Base-by-base conservation (phyloP, 2,329 filamentous ascomycete species). In the Phialocephala sp. region DNA sequence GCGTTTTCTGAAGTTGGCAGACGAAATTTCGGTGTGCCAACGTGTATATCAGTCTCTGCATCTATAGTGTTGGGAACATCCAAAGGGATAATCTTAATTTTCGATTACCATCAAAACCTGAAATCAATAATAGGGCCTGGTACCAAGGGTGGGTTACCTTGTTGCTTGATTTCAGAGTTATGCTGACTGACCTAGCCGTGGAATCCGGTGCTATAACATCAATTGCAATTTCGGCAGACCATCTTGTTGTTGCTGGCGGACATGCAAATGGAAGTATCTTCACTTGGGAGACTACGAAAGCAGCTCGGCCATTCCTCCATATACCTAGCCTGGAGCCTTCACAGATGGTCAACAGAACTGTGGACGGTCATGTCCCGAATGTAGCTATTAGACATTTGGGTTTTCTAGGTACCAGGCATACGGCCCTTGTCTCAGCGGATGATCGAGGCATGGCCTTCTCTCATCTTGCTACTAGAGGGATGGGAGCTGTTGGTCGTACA, bases 381-480 rank as follows among this genome's bases (percentile, higher is more conserved):
- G 88, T 89, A 37, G 86, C 92, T 2, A 87, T 99, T 54, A 88
- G 95, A 8, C 94, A 99, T 77, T 80, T 99, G n/a, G 95, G 94
- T 0, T 99, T 99, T 76, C 83, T 99, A 6, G 95, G 94, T 8
- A 97, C 92, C 2, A 86, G 96, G 66, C 94, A 95, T 73, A 99
- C 95, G 15, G 95, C 96, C 3, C 83, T 99, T 5, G 94, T 98
- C 12, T 99, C 95, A 4, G 95, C 95, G 2, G 94, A 99, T 78
- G 92, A 97, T 73, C 88, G 88, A 58, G 95, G 96, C 22, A 99
- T 99, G 96, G 94, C 95, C 0, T 99, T 99, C 77, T 97, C 95
- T 2, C 96, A 99, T 78, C 85, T 99, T 11, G 96, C 95, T 11
- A 97, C 93, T 11, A 86, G 96, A 72, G 96, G 95, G 1, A 90